Evolutionary conservation across 2,329 filamentous ascomycete species (phyloP).

Genomic region (Colletotrichum noveboracense): DNA sequence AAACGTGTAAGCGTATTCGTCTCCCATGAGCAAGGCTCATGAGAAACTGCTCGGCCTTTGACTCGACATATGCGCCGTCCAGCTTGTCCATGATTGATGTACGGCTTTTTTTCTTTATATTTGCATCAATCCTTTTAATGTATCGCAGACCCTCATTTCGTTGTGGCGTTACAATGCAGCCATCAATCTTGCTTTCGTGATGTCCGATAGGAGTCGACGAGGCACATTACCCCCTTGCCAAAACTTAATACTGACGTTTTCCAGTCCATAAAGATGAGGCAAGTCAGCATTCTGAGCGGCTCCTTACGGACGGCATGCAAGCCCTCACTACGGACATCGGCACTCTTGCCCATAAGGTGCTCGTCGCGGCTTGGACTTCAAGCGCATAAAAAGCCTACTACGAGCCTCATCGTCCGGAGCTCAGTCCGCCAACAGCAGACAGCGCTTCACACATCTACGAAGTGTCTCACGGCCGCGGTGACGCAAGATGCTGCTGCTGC

Average conservation of each 20-base stretch:
- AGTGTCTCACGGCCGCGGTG: neutral
- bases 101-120: neutral
- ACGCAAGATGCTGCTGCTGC: constrained; percentile 15
- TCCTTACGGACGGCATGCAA: neutral
- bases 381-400: neutral
- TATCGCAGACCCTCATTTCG: neutral
- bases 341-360: neutral
- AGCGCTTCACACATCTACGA: constrained; percentile 16
- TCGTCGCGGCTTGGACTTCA: neutral
- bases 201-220: neutral
- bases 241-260: neutral
- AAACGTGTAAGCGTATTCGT: neutral
- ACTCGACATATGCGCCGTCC: neutral
- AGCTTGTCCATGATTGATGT: neutral
- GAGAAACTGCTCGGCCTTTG: neutral
- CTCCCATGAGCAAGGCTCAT: neutral
- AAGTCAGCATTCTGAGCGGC: neutral
- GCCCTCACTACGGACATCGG: neutral
- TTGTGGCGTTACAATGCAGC: neutral
- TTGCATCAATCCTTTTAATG: neutral
- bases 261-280: constrained; percentile 4
- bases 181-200: neutral
- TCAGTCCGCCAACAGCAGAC: neutral
- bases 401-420: neutral
- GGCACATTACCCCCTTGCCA: neutral